These are phyloP conservation scores for Suhomyces tanzawaensis DNA, from an alignment of 805 yeast species.

Conservation along the genomic window DNA sequence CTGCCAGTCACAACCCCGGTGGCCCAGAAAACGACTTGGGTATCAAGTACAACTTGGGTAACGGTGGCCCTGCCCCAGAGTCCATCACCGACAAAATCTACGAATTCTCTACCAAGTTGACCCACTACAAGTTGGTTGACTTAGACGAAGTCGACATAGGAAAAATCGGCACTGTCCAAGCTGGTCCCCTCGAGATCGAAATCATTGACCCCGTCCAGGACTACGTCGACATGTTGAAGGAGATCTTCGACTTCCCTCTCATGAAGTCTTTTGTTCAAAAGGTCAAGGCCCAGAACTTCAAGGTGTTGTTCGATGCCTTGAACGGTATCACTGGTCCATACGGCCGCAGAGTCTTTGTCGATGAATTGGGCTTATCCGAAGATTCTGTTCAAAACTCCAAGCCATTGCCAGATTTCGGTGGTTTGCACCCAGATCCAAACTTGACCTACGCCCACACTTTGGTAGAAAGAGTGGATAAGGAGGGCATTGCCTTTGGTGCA, in stretches of 20 bases:
- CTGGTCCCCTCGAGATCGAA: slow-evolving; percentile 68
- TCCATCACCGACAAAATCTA: slow-evolving; percentile 84
- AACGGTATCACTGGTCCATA: slow-evolving; percentile 98
- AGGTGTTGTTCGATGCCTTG: slow-evolving; percentile 81
- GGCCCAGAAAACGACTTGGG: slow-evolving; percentile 92
- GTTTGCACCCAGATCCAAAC: slow-evolving; percentile 97
- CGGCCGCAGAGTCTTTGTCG: slow-evolving; percentile 77
- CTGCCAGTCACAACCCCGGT: slow-evolving; percentile 98
- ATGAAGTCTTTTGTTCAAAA: slow-evolving; percentile 66
- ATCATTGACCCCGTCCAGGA: slow-evolving; percentile 78
- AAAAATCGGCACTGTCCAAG: slow-evolving; percentile 47
- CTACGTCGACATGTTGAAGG: slow-evolving; percentile 75
- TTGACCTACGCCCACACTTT: slow-evolving; percentile 88
- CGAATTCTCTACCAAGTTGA: slow-evolving; percentile 59
- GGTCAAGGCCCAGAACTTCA: slow-evolving; percentile 52
- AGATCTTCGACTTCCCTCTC: slow-evolving; percentile 82
- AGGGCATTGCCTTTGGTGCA: slow-evolving; percentile 88
- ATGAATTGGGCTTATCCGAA: slow-evolving; percentile 76
- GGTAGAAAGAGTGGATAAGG: slow-evolving; percentile 80
- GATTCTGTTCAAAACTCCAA: slow-evolving; percentile 71
- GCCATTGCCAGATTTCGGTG: slow-evolving; percentile 92
- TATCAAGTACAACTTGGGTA: slow-evolving; percentile 88
- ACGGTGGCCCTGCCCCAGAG: slow-evolving; percentile 99
- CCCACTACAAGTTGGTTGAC: slow-evolving; percentile 58
- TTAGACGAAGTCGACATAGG: slow-evolving; percentile 66